Conservation (phyloP, 108 stramenopile genomes). For the Nitzschia inconspicua region DNA sequence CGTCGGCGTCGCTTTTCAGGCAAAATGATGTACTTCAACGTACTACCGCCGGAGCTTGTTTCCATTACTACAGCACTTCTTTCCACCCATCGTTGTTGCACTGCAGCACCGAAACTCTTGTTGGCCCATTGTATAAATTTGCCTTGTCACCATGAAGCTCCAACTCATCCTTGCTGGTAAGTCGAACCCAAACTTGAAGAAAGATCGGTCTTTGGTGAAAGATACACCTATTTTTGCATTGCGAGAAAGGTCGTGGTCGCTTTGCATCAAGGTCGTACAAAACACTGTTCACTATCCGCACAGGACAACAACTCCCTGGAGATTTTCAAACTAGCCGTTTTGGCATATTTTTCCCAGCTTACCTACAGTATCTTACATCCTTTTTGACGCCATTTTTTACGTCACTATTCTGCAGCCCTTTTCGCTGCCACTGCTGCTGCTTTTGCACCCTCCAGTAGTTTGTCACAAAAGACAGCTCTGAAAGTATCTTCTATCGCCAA, state of each 20-base stretch:
- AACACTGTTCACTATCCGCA: too few species aligned
- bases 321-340: neutral
- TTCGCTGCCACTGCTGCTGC: slow-evolving; percentile 57
- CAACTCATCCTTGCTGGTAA: slow-evolving; percentile 18
- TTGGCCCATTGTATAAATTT: too few species aligned
- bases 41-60: too few species aligned
- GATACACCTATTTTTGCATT: neutral
- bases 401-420: slow-evolving; percentile 35
- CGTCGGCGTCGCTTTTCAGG: too few species aligned
- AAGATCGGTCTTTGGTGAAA: too few species aligned
- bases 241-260: neutral
- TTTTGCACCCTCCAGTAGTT: slow-evolving; percentile 52
- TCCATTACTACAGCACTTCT: too few species aligned
- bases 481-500: slow-evolving; percentile 20
- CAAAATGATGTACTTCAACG: too few species aligned
- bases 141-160: slow-evolving; percentile 32
- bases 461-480: slow-evolving; percentile 25
- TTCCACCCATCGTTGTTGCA: too few species aligned
- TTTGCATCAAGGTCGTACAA: neutral
- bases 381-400: neutral
- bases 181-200: too few species aligned
- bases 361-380: neutral
- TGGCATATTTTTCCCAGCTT: neutral
- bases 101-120: too few species aligned
- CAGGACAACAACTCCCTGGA: too few species aligned